These are phyloP conservation scores for Carpinus viminea DNA, from an alignment of 306 rosid genomes.

Conservation along the genomic window DNA sequence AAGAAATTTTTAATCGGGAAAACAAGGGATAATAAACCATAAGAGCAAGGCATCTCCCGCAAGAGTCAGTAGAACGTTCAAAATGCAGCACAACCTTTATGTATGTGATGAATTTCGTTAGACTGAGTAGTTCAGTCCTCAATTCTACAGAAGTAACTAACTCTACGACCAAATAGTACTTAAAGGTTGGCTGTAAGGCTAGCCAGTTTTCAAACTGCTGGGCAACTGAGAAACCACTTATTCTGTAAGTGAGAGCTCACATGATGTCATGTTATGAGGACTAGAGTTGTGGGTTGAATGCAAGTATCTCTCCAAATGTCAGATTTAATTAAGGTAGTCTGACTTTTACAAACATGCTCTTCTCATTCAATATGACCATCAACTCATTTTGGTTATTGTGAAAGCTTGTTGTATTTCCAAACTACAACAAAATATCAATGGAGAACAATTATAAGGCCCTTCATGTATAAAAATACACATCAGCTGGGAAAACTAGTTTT, in stretches of 20 bases:
- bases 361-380: background rate
- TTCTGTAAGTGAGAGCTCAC: background rate
- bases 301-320: background rate
- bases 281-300: background rate
- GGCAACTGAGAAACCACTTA: background rate
- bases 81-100: background rate
- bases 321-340: background rate
- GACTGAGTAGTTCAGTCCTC: background rate
- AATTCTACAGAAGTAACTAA: background rate
- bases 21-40: background rate
- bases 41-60: background rate
- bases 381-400: background rate
- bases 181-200: background rate
- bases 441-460: background rate
- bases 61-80: background rate
- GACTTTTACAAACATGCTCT: background rate
- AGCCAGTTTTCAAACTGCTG: background rate
- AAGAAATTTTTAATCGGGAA: background rate
- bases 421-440: background rate
- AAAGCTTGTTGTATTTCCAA: background rate
- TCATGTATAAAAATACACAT: background rate
- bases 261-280: background rate
- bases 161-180: background rate
- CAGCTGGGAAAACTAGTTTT: background rate
- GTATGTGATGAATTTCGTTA: background rate